Conservation (phyloP, 495 filamentous ascomycete genomes). For the Halenospora varia region DNA sequence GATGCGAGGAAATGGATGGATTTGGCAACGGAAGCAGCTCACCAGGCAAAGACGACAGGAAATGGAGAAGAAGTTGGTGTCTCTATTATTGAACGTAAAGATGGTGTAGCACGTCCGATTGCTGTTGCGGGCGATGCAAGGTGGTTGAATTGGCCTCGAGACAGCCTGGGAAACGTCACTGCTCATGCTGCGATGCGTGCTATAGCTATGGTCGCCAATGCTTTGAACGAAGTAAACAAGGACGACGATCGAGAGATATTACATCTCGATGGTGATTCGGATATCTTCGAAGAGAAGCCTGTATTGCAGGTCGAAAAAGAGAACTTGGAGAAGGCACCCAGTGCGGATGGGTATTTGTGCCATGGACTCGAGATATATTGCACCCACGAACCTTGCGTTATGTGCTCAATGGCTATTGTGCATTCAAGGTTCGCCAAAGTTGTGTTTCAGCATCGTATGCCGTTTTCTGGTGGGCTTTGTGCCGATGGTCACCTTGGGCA, state of each 20-base stretch:
- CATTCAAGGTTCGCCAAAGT: constrained; percentile 84
- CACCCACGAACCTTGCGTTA: constrained; percentile 91
- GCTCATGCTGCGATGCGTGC: constrained; percentile 80
- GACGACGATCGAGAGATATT: not conserved
- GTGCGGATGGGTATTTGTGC: constrained; percentile 80
- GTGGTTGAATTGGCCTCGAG: constrained; percentile 35
- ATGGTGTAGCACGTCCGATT: constrained; percentile 41
- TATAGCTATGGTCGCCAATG: constrained; percentile 81
- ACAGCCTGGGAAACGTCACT: constrained; percentile 62
- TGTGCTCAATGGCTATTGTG: constrained; percentile 93
- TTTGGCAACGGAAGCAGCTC: constrained; percentile 61
- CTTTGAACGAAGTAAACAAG: constrained; percentile 28
- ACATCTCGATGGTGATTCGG: not conserved
- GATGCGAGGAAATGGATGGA: constrained; percentile 59
- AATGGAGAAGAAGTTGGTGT: constrained; percentile 71
- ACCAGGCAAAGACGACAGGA: constrained; percentile 47
- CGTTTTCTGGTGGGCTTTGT: constrained; percentile 52
- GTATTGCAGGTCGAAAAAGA: not conserved
- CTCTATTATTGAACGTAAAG: constrained; percentile 65
- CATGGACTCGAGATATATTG: constrained; percentile 86
- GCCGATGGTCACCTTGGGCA: constrained; percentile 56
- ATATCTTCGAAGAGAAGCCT: not conserved
- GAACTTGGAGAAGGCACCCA: constrained; percentile 18
- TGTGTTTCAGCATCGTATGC: constrained; percentile 68
- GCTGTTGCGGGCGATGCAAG: constrained; percentile 77